Evolutionary conservation across 2,329 filamentous ascomycete genomes (phyloP).

Genomic region (Colletotrichum tropicale): DNA sequence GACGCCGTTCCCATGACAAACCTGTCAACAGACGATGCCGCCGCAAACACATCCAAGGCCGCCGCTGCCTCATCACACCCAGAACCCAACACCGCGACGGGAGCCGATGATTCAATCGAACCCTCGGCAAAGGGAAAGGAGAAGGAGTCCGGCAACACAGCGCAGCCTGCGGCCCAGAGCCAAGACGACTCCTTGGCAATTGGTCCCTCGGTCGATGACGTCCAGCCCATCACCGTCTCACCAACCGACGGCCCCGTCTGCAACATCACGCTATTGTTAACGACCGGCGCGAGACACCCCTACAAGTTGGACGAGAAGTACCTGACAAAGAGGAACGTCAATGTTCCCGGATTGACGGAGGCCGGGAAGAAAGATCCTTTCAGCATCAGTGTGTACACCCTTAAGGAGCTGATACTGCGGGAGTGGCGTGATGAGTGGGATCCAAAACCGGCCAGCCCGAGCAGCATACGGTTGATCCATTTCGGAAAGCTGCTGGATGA

Average conservation of each 20-base stretch:
- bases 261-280: conserved; percentile 83
- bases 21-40: conserved; percentile 24
- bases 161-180: conserved; percentile 33
- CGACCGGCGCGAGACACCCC: conserved; percentile 81
- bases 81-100: not conserved
- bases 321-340: conserved; percentile 78
- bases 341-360: conserved; percentile 69
- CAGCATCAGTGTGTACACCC: conserved; percentile 88
- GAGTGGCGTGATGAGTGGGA: conserved; percentile 97
- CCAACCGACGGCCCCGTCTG: conserved; percentile 51
- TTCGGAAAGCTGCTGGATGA: conserved; percentile 92
- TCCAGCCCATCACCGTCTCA: conserved; percentile 36
- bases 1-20: conserved; percentile 42
- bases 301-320: conserved; percentile 92
- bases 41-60: conserved; percentile 8
- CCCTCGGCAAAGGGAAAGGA: conserved; percentile 37
- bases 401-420: conserved; percentile 91
- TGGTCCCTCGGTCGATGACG: conserved; percentile 47
- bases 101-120: not conserved
- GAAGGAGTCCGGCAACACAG: conserved; percentile 25
- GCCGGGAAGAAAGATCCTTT: conserved; percentile 75
- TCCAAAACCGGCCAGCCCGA: conserved; percentile 81
- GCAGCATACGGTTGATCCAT: conserved; percentile 87
- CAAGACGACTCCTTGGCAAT: conserved; percentile 44
- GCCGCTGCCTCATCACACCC: not conserved